A percentile compares a stretch with the other conserved stretches of the same genome.
These are phyloP conservation scores for Eutypa lata DNA, from an alignment of 2,329 filamentous ascomycete genomes.

Conservation along the genomic window DNA sequence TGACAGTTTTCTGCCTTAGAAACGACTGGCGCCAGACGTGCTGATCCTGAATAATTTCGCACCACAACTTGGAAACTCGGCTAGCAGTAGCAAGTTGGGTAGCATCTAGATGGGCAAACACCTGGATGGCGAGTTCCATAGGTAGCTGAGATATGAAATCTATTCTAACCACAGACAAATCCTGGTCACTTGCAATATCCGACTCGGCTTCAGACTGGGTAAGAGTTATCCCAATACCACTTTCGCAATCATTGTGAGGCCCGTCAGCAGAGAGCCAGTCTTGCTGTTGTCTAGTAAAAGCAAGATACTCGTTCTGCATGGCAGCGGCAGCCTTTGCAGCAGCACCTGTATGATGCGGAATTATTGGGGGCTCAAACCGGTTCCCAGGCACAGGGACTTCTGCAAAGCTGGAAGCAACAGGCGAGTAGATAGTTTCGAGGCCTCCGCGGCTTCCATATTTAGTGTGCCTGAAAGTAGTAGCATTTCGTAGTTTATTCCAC, in stretches of 20 bases:
- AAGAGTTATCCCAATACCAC: slow-evolving; percentile 60
- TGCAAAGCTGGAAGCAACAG: slow-evolving; percentile 28
- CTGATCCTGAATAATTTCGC: slow-evolving; percentile 43
- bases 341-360: slow-evolving; percentile 57
- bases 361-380: slow-evolving; percentile 55
- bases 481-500: slow-evolving; percentile 51
- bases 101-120: slow-evolving; percentile 56
- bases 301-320: slow-evolving; percentile 52
- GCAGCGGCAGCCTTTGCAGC: slow-evolving; percentile 60
- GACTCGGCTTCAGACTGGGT: slow-evolving; percentile 38
- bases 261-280: slow-evolving; percentile 46
- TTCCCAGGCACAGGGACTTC: slow-evolving; percentile 44
- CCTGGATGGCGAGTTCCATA: slow-evolving; percentile 55
- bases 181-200: slow-evolving; percentile 31
- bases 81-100: slow-evolving; percentile 46
- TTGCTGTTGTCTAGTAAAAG: slow-evolving; percentile 33
- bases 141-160: slow-evolving; percentile 59
- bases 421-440: slow-evolving; percentile 36
- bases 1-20: slow-evolving; percentile 56
- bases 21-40: slow-evolving; percentile 65
- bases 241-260: slow-evolving; percentile 56
- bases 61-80: slow-evolving; percentile 51
- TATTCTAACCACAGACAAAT: slow-evolving; percentile 39
- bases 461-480: slow-evolving; percentile 47
- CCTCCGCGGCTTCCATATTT: slow-evolving; percentile 40